These are phyloP conservation scores for Trifolium repens DNA, from an alignment of 306 rosid species.

Conservation along the genomic window DNA sequence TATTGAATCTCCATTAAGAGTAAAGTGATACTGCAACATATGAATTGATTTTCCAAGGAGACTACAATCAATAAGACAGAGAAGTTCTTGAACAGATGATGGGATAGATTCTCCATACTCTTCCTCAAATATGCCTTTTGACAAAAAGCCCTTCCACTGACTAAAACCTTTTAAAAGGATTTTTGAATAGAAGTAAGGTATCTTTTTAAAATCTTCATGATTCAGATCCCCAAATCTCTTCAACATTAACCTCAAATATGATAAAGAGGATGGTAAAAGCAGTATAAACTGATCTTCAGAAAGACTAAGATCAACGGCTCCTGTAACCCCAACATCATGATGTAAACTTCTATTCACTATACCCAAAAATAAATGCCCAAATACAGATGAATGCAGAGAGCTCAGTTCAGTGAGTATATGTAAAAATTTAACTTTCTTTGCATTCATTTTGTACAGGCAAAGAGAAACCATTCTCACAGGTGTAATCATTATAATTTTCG, in stretches of 20 bases:
- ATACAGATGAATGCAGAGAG: constrained; percentile 72
- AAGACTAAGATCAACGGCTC: constrained; percentile 44
- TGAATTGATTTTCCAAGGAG: constrained; percentile 78
- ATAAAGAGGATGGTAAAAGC: constrained; percentile 76
- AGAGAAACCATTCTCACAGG: constrained; percentile 63
- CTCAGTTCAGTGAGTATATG: constrained; percentile 69
- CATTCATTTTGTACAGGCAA: constrained; percentile 56
- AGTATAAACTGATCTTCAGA: constrained; percentile 69
- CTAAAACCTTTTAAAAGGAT: constrained; percentile 70
- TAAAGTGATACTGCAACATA: constrained; percentile 68
- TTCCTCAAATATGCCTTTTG: constrained; percentile 66
- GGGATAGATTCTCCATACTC: constrained; percentile 66
- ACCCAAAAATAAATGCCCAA: constrained; percentile 68
- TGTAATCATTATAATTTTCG: constrained; percentile 60
- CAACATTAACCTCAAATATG: constrained; percentile 57
- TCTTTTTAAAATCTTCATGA: constrained; percentile 44
- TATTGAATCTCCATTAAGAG: constrained; percentile 57
- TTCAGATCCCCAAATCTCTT: constrained; percentile 56
- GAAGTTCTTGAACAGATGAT: constrained; percentile 63
- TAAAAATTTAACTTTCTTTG: constrained; percentile 65
- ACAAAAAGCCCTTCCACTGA: constrained; percentile 72
- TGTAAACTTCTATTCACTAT: constrained; percentile 48
- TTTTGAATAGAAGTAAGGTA: constrained; percentile 62
- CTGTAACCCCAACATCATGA: constrained; percentile 41
- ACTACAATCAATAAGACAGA: constrained; percentile 59